phyloP scores from a whole-genome alignment of 345 rosid species.

The Populus davidiana region DNA sequence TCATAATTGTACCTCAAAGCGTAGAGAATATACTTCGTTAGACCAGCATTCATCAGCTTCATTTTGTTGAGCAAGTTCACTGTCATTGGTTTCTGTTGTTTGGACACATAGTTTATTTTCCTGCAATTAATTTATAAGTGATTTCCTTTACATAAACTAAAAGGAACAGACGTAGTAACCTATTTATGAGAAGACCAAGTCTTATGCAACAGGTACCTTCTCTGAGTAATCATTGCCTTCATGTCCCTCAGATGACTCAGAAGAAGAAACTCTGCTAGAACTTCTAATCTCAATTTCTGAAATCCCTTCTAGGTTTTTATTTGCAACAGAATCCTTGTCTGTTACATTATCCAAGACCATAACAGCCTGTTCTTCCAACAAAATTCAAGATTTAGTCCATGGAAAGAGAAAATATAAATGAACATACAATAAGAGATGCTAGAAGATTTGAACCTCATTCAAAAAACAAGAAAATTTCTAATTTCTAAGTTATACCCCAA shows the following conservation, averaged over 20 bases:
- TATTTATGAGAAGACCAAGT: neutral
- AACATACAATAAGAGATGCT: neutral
- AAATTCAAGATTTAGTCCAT: slow-evolving; percentile 9
- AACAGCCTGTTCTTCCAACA: slow-evolving; percentile 32
- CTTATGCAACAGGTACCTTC: slow-evolving; percentile 31
- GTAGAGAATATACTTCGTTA: slow-evolving; percentile 42
- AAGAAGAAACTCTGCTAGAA: slow-evolving; percentile 24
- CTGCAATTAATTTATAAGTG: slow-evolving; percentile 33
- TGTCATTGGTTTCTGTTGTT: slow-evolving; percentile 23
- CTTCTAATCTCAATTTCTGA: slow-evolving; percentile 23
- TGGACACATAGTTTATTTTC: slow-evolving; percentile 12
- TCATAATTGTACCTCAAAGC: slow-evolving; percentile 66
- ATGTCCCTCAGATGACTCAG: slow-evolving; percentile 22
- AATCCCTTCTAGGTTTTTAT: slow-evolving; percentile 18
- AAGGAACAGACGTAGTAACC: slow-evolving; percentile 8
- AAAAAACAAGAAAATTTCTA: neutral
- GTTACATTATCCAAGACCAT: slow-evolving; percentile 28
- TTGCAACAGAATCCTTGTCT: slow-evolving; percentile 16
- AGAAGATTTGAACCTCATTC: slow-evolving; percentile 4
- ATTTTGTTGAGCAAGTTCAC: slow-evolving; percentile 29
- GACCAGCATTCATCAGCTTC: slow-evolving; percentile 34
- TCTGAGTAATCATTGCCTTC: slow-evolving; percentile 27
- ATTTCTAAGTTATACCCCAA: slow-evolving; percentile 24
- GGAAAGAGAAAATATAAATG: neutral
- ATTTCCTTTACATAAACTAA: slow-evolving; percentile 3